These are phyloP conservation scores for Nemania diffusa DNA, from an alignment of 2,329 filamentous ascomycete species.

Conservation along the genomic window DNA sequence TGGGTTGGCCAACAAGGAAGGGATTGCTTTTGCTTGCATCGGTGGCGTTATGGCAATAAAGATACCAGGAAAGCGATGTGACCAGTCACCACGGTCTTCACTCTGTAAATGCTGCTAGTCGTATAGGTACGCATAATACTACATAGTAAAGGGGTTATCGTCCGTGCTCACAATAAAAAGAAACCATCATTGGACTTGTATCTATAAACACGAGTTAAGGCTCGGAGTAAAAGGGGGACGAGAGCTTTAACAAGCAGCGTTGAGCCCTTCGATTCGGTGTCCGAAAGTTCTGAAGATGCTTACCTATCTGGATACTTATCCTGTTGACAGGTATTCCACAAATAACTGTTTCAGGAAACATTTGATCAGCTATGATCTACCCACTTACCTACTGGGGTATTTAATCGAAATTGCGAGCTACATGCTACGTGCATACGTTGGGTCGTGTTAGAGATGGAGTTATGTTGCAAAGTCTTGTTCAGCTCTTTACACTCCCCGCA, in stretches of 20 bases:
- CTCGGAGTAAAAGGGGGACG: neutral
- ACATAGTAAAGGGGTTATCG: neutral
- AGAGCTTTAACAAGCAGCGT: neutral
- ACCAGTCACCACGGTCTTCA: conserved; percentile 7
- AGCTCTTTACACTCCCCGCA: neutral
- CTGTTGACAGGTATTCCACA: neutral
- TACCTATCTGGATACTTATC: neutral
- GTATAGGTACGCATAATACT: neutral
- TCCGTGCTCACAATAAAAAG: conserved; percentile 12
- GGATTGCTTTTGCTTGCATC: conserved; percentile 20
- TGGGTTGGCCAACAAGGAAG: conserved; percentile 4
- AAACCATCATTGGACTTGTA: conserved; percentile 4
- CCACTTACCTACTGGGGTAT: neutral
- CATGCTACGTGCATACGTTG: neutral
- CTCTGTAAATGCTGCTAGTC: neutral
- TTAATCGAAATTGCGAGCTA: conserved; percentile 12
- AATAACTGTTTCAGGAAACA: conserved; percentile 1
- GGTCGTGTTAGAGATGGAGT: conserved; percentile 10
- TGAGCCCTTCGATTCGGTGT: conserved; percentile 6
- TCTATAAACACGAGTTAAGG: neutral
- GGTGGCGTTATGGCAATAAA: conserved; percentile 31
- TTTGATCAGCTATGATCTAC: neutral
- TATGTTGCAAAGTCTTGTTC: neutral
- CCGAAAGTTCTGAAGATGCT: neutral
- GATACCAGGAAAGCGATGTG: conserved; percentile 21